Evolutionary conservation across 768 basidiomycete genomes (phyloP), one percentile per base, ranked within the genome.

Genomic region (Psilocybe sp.): DNA sequence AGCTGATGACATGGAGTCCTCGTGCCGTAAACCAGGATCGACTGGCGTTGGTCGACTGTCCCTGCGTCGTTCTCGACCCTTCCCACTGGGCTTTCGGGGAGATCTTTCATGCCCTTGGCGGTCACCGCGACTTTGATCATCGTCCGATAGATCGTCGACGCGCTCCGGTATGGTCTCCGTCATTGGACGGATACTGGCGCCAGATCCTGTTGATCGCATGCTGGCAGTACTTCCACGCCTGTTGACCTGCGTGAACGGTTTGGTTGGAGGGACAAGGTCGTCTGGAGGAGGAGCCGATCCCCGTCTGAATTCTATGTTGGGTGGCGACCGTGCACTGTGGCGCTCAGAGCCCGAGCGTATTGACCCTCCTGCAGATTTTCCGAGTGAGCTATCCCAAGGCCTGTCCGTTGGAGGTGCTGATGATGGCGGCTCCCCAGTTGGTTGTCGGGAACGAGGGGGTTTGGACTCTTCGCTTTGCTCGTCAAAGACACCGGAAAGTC

Each of bases 221-320:
- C 81, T 80, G 11, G 79, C 70, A 5, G 66, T 73, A 52, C 80
- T 82, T 38, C 74, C 72, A 9, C 74, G 70, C 47, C 76, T 63
- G 1, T 73, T 74, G 19, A 80, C 64, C 11, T 66, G 70, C 59
- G 42, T 50, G 16, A 0, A 43, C 16, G 40, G 49, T n/a, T 43
- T 39, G 43, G 40, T 50, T 14, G 39, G 16, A 11, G 49, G 36
- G 11, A 45, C 39, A 40, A 64, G 63, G 34, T 77, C 78, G 45
- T 80, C 74, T 50, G 75, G 72, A 11, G 73, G 69, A 1, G 75
- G 69, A 15, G 74, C 69, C 0, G 72, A 60, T 2, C 80, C 78
- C 34, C 70, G 76, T 80, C 80, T 81, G 28, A 80, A 61, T 50
- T 79, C 76, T 1, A 61, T 38, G 64, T 64, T 63, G 12, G 70